Evolutionary conservation across 1,284 basidiomycete species (phyloP).

Genomic region (Heterobasidion irregulare): DNA sequence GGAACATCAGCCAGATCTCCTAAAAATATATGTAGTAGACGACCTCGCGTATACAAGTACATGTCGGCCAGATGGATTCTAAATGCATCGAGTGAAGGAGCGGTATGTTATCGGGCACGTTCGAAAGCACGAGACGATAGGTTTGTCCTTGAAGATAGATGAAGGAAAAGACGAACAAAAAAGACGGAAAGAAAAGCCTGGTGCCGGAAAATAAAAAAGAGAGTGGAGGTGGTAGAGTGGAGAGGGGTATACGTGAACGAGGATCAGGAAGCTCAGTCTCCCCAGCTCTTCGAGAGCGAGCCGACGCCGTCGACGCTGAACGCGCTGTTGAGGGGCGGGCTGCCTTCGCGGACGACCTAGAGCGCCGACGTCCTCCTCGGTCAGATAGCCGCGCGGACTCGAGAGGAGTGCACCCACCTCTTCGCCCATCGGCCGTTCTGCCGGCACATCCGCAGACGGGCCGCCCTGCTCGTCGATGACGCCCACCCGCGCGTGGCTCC

Average conservation of each 20-base stretch:
- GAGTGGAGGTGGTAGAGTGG: too few relatives aligned
- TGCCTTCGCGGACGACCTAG: background rate
- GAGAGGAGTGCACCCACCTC: background rate
- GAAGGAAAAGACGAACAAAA: too few relatives aligned
- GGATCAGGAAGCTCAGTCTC: slow-evolving; percentile 17
- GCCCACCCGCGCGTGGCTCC: background rate
- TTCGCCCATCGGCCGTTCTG: background rate
- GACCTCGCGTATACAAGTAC: too few relatives aligned
- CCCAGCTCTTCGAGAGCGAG: slow-evolving; percentile 13
- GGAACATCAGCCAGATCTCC: too few relatives aligned
- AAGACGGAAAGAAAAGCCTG: background rate
- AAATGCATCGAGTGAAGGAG: too few relatives aligned
- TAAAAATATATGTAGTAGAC: too few relatives aligned
- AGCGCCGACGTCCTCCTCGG: background rate
- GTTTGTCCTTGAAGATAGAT: background rate
- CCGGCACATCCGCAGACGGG: background rate
- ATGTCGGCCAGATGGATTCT: too few relatives aligned
- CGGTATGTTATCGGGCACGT: too few relatives aligned
- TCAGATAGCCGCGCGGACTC: background rate
- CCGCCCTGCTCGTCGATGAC: background rate
- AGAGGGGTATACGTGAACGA: background rate
- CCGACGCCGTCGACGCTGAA: slow-evolving; percentile 13
- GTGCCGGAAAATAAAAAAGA: too few relatives aligned
- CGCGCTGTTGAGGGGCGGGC: background rate
- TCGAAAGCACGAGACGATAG: too few relatives aligned